Evolutionary conservation across 2,329 filamentous ascomycete genomes (phyloP).

Genomic region (Dactylellina leptospora): DNA sequence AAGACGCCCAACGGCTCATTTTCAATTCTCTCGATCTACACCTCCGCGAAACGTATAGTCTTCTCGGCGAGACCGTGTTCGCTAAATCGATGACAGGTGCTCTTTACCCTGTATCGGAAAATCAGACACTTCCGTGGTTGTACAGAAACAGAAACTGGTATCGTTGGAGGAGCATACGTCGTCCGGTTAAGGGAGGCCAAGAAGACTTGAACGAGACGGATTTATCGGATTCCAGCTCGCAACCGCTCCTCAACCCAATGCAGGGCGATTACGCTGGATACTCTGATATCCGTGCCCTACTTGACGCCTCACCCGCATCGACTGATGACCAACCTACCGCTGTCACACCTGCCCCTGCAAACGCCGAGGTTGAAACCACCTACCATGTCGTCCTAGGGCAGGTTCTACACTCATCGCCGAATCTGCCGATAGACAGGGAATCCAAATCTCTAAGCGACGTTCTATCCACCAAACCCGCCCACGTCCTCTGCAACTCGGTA

Average conservation of each 20-base stretch:
- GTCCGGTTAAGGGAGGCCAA: not conserved
- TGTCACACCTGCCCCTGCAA: constrained; percentile 1
- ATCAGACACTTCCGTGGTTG: constrained; percentile 55
- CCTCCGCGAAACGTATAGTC: constrained; percentile 54
- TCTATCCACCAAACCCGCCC: constrained; percentile 4
- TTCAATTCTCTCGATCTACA: constrained; percentile 55
- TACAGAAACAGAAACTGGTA: constrained; percentile 55
- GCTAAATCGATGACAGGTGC: constrained; percentile 43
- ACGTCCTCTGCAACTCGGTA: constrained; percentile 54
- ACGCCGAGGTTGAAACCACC: constrained; percentile 28
- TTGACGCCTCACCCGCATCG: constrained; percentile 18
- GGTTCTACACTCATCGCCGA: constrained; percentile 52
- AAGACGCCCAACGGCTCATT: constrained; percentile 56
- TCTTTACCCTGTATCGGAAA: constrained; percentile 55
- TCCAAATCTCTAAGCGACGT: constrained; percentile 23
- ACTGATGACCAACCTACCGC: not conserved
- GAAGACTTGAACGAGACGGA: not conserved
- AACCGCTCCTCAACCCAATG: constrained; percentile 18
- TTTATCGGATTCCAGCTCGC: not conserved
- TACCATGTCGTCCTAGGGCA: constrained; percentile 45
- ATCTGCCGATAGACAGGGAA: constrained; percentile 34
- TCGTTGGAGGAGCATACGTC: constrained; percentile 54
- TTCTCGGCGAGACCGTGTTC: constrained; percentile 37
- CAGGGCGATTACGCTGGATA: constrained; percentile 26
- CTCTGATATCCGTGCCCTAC: constrained; percentile 26